These are phyloP conservation scores for Rhynchosporium graminicola DNA, from an alignment of 2,329 filamentous ascomycete species.

Conservation along the genomic window DNA sequence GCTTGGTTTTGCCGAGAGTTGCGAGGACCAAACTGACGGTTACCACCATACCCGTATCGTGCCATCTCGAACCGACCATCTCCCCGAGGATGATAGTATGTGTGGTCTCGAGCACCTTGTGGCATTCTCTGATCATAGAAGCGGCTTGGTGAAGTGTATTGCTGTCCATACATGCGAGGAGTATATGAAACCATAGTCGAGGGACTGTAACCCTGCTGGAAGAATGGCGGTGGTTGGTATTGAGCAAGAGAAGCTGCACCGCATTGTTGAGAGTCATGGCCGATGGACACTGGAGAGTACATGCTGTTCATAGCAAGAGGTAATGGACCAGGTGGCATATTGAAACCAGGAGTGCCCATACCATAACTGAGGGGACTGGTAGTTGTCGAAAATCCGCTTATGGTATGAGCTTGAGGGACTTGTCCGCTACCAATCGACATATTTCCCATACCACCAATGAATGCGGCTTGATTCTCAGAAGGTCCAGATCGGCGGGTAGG, in stretches of 20 bases:
- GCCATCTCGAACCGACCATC: constrained; percentile 1
- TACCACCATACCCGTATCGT: not conserved
- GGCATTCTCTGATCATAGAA: not conserved
- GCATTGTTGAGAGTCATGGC: not conserved
- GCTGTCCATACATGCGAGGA: constrained; percentile 3
- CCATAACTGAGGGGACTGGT: constrained; percentile 1
- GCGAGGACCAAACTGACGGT: constrained; percentile 6
- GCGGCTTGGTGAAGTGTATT: not conserved
- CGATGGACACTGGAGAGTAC: constrained; percentile 3
- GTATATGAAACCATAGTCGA: not conserved
- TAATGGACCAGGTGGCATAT: not conserved
- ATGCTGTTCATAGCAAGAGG: constrained; percentile 3
- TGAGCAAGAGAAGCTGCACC: not conserved
- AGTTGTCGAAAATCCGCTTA: not conserved
- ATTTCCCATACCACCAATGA: constrained; percentile 5
- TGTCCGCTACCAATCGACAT: constrained; percentile 9
- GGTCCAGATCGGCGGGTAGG: constrained; percentile 19
- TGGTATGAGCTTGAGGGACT: not conserved
- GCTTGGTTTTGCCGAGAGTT: constrained; percentile 7
- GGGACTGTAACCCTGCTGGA: constrained; percentile 6
- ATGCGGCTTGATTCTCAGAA: not conserved
- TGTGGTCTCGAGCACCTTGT: not conserved
- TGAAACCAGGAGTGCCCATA: constrained; percentile 1
- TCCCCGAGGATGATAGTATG: constrained; percentile 11
- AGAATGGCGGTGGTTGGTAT: not conserved